Evolutionary conservation across 139 green algal genomes (phyloP), one percentile per base, ranked within the genome.

Genomic region (Diplosphaera chodatii): DNA sequence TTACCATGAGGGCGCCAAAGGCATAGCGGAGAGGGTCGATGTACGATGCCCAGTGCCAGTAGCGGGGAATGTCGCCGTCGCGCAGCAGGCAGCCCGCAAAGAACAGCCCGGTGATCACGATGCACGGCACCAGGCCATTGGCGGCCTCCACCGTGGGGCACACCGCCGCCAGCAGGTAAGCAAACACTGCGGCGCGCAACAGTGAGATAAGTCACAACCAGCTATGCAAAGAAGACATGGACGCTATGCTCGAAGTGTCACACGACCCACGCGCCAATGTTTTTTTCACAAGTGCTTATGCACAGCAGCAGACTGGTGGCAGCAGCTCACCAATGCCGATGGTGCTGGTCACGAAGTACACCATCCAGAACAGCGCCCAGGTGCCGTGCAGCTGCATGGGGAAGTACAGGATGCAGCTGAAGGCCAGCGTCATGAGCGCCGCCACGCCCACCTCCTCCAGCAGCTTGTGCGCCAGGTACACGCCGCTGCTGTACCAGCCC

Each of bases 341-440:
- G 63, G 37, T 55, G 22, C 88, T 80, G 20, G 85, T 92, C 32
- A 67, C 8, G 64, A 85, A 85, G 67, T 83, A 82, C 40, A 86
- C 71, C 0, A 90, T 55, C 82, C 82, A 90, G 71, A 91, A 93
- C 22, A 88, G 71, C 22, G 75, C 71, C 27, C 74, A 91, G 56
- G 32, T 77, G 55, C 88, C 88, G 25, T 82, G 73, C 20, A 93
- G 76, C 74, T 85, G 68, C 10, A 86, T 41, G 15, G 79, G 77
- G 67, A 73, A 89, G 66, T 83, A 93, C 30, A 90, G 74, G 28
- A 88, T 48, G 73, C 32, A 62, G 59, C 56, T 31, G n/a, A 83
- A 71, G 20, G 64, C 21, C 18, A 87, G 40, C 55, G 63, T 75
- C 56, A 32, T 28, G n/a, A 83, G 2, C 13, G 79, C 34, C 4